Conservation (phyloP, 768 basidiomycete genomes). For the Boletus vinaceobasis region DNA sequence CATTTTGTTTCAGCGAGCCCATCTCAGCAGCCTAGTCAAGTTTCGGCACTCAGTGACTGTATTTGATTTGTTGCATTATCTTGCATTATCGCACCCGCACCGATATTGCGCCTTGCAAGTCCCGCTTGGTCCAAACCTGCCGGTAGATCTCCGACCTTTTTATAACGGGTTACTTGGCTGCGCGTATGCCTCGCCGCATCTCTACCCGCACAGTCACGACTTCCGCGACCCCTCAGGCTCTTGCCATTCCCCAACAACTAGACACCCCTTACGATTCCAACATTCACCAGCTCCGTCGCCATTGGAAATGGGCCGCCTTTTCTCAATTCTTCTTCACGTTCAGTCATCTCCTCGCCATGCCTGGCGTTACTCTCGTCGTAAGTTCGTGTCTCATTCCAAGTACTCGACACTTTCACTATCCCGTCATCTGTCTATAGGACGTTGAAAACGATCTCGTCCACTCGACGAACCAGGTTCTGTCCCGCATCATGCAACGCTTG, state of each 20-base stretch:
- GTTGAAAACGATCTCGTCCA: slow-evolving; percentile 73
- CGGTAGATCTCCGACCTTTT: slow-evolving; percentile 37
- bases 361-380: slow-evolving; percentile 67
- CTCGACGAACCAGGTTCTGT: slow-evolving; percentile 56
- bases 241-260: slow-evolving; percentile 26
- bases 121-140: slow-evolving; percentile 23
- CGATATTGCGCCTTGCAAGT: slow-evolving; percentile 17
- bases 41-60: slow-evolving; percentile 5
- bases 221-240: slow-evolving; percentile 29
- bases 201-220: slow-evolving; percentile 37
- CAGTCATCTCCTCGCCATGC: slow-evolving; percentile 63
- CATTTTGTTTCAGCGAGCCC: slow-evolving; percentile 12
- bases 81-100: slow-evolving; percentile 17
- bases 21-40: slow-evolving; percentile 12
- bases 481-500: slow-evolving; percentile 72
- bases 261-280: slow-evolving; percentile 34
- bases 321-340: slow-evolving; percentile 90
- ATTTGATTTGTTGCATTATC: slow-evolving; percentile 24
- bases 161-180: slow-evolving; percentile 36
- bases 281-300: slow-evolving; percentile 57
- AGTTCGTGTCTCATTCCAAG: slow-evolving; percentile 20
- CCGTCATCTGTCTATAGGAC: slow-evolving; percentile 45
- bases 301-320: slow-evolving; percentile 94
- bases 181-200: slow-evolving; percentile 57
- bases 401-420: slow-evolving; percentile 1